Evolutionary conservation across 768 basidiomycete species (phyloP), one percentile per base, ranked within the genome.

Genomic region (Tylopilus intermedius): DNA sequence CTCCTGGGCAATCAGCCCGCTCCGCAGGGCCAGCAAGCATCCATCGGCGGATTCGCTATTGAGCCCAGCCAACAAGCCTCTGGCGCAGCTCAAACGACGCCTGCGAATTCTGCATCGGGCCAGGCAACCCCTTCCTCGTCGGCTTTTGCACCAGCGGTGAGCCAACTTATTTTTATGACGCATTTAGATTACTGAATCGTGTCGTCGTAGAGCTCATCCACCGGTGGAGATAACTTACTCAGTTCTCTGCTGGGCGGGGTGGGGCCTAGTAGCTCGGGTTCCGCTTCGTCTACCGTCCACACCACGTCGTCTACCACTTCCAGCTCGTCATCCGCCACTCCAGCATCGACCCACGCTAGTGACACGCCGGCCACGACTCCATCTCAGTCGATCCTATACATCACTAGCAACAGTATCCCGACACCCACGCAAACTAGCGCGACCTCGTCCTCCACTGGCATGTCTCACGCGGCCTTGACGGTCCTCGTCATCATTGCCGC

Each of bases 401-500:
- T 66, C 38, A 65, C 67, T 14, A 53, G 53, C 14, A 47, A 58
- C 45, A 32, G 46, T 18, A 18, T 50, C 9, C 57, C 65, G 2
- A 49, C 66, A 5, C 51, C 70, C 35, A 59, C 69, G 8, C 57
- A 62, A 24, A 56, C 58, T 7, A 48, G 52, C 39, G 48, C 63
- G 13, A 45, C 65, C 14, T 50, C 57, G 30, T 44, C 56, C 14
- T 58, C 79, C 5, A 30, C 30, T 8, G 69, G 80, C 50, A 64
- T 76, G 54, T 71, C 74, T 8, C 69, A 67, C 45, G 69, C 74
- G 22, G 74, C 76, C 1, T 57, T 78, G 49, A 89, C 83, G 15
- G 76, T 82, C 40, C 72, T 94, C 60, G 85, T 90, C 61, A 79
- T 80, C 47, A 74, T 89, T 47, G 91, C 80, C 4, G 76, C 84